Base-by-base conservation (phyloP, 371 early-diverging fungal species). In the Syncephalastrum monosporum region DNA sequence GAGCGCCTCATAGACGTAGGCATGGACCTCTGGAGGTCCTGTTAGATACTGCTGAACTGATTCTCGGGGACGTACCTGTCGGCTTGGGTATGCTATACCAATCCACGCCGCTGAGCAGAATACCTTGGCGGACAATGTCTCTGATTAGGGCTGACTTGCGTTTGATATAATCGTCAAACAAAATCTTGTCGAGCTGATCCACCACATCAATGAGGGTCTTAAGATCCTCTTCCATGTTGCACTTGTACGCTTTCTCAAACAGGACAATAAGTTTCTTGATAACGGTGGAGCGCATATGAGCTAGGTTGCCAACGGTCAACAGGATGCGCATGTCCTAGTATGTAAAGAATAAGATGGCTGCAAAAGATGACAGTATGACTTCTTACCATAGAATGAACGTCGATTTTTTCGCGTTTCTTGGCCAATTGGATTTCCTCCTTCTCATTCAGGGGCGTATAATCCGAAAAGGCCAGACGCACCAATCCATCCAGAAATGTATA, bases 1-100 rank as follows among this genome's bases (percentile, higher is more conserved):
- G 53, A 97, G 66, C 4, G 92, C 87, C 58, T 95, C 91, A 48
- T 89, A 89, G n/a, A 91, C 87, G 74, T 92, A 93, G 1, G 94
- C 83, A 53, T 93, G 91, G 4, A 95, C 88, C 56, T 92, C 96
- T 87, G 60, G 19, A 43, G 42, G 13, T 7, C 12, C 10, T 27
- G 47, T 17, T 23, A 15, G 15, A 43, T 23, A 6, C 38, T n/a
- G 15, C 17, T 14, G 3, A 44, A 2, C 15, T 33, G n/a, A 29
- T 41, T 24, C 0, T n/a, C 10, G 6, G 15, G 21, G 3, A 42
- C 53, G 56, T 76, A 90, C 90, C 90, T 57, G 82, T 81, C 3
- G 93, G 90, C 43, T 81, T 82, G 7, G 85, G 72, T 24, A 91
- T 82, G 17, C 82, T 84, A 12, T 79, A 74, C 96, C 96, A 96